Evolutionary conservation across 2,329 filamentous ascomycete species (phyloP).

Genomic region (Rhynchosporium secalis): DNA sequence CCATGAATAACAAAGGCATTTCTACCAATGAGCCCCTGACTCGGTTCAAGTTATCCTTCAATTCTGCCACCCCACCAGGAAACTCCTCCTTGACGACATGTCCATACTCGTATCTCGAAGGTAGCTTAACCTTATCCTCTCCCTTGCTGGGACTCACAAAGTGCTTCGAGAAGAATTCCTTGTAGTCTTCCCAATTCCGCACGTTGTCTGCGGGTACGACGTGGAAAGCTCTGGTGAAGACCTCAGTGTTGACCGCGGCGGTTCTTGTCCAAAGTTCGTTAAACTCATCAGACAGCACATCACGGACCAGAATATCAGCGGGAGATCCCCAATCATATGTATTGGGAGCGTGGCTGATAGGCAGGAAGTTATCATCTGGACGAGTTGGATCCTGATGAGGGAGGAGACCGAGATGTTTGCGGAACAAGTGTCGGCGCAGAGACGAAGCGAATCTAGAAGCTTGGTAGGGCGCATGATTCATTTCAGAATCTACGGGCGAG

Average conservation of each 20-base stretch:
- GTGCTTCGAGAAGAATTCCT: slow-evolving; percentile 66
- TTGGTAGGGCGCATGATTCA: slow-evolving; percentile 71
- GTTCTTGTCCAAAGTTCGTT: slow-evolving; percentile 70
- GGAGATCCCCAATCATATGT: slow-evolving; percentile 70
- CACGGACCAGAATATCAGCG: slow-evolving; percentile 67
- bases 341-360: slow-evolving; percentile 70
- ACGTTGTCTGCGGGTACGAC: slow-evolving; percentile 69
- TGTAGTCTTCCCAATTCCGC: slow-evolving; percentile 71
- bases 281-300: slow-evolving; percentile 71
- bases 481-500: slow-evolving; percentile 65
- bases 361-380: slow-evolving; percentile 73
- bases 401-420: slow-evolving; percentile 86
- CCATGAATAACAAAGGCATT: slow-evolving; percentile 88
- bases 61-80: slow-evolving; percentile 67
- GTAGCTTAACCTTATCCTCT: slow-evolving; percentile 45
- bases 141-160: slow-evolving; percentile 59
- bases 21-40: slow-evolving; percentile 75
- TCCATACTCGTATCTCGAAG: slow-evolving; percentile 73
- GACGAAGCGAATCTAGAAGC: slow-evolving; percentile 77
- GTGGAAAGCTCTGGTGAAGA: slow-evolving; percentile 82
- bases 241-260: slow-evolving; percentile 75
- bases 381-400: slow-evolving; percentile 69
- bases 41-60: slow-evolving; percentile 68
- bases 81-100: slow-evolving; percentile 85
- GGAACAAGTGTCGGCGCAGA: slow-evolving; percentile 81